Base-by-base conservation (phyloP, 1,139 yeast species). In the Ogataea hybrid region DNA sequence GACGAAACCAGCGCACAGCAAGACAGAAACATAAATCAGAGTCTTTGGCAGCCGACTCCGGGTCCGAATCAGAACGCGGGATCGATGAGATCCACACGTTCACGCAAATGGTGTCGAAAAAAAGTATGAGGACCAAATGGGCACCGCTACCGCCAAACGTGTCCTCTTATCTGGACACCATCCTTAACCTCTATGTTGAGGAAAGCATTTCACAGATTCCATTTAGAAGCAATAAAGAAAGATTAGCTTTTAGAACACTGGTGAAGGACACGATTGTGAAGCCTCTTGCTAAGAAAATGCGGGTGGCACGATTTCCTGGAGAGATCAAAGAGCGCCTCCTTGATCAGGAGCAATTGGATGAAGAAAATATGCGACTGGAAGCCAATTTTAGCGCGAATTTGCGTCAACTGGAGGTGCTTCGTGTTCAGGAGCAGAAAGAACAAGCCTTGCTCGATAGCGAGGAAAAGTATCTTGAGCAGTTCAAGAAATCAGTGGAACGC, bases 381-480 rank as follows among this genome's bases (percentile, higher is more conserved):
- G 41, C 54, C 6, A 49, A 57, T 28, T 52, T 56, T 27, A 53
- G 54, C 34, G 58, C 55, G 4, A 57, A 53, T 28, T 35, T 53
- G 8, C 46, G 46, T 25, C 63, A 59, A 36, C 34, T 57, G 12
- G 58, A 56, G 16, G 46, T 41, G 10, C 43, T 60, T 6, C 29
- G 49, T 6, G 37, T 37, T 9, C 56, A 59, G 33, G 42, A 50
- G 9, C 40, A 48, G 12, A 43, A 45, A 22, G 62, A 58, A 39
- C 39, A 47, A 18, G 48, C 48, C 8, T 31, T 32, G 17, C 35
- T 58, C 17, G 37, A 39, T 3, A 38, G 41, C 2, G 60, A 60
- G 23, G 34, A 35, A 8, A 46, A 46, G 30, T 57, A 56, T 35
- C 32, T 51, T 4, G 34, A 38, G 1, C 48, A 56, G 6, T 52